Base-by-base conservation (phyloP, 345 rosid species). In the Anastatica hierochuntica region DNA sequence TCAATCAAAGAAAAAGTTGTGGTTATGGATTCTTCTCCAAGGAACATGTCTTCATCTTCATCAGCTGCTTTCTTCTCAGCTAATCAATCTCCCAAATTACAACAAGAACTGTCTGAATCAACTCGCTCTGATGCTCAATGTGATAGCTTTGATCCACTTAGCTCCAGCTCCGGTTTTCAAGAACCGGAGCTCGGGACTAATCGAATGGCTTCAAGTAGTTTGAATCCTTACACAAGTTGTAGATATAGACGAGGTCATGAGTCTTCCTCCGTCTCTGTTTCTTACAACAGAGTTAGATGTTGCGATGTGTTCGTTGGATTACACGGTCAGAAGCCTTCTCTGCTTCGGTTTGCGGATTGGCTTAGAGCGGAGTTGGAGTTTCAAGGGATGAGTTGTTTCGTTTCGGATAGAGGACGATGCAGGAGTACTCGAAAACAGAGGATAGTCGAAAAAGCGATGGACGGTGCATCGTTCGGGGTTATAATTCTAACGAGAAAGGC, bases 11-110 rank as follows among this genome's bases (percentile, higher is more conserved):
- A 69, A 62, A 62, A 58, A 49, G 2, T 46, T 43, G 29, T 58
- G 35, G 56, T 24, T 47, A 84, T 87, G 95, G 95, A 82, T 71
- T 55, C 62, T 35, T 81, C 95, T 1, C 53, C 69, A 0, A 76
- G 90, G 64, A 83, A 77, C 58, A 72, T 85, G 88, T 85, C 94
- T 9, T 85, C 98, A 8, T 88, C 90, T 4, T 88, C 90, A 0
- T 85, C 98, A 1, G 85, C 97, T 3, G 77, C 79, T 67, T 88
- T 88, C 76, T 79, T 79, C 77, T 92, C 98, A 0, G 98, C 96
- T 1, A 87, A 79, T 43, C 98, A 92, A 58, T 79, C 92, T 47
- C 76, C 95, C 6, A 72, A 79, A 7, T 43, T 72, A 68, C 80
- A 70, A 24, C 71, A 58, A 67, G 66, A 67, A 45, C 50, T 68